Base-by-base conservation (phyloP, 495 filamentous ascomycete genomes). In the Podospora anserina region DNA sequence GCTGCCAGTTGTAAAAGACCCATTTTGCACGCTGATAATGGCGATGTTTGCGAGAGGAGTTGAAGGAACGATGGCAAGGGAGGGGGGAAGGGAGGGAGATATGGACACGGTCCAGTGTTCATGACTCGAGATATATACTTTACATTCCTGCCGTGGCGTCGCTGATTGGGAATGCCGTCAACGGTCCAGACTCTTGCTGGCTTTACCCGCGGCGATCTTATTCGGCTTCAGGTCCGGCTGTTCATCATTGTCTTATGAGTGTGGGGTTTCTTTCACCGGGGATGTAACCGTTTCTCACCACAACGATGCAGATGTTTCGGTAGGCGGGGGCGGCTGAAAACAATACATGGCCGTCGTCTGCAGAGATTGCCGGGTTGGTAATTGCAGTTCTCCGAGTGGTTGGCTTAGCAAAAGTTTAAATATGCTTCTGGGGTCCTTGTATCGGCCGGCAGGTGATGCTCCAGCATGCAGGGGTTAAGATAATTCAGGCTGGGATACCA, bases 1-100 rank as follows among this genome's bases (percentile, higher is more conserved):
- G 70, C 68, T 6, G 68, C 71, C 66, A 77, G 57, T 55, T 75
- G 69, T 54, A 78, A 66, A 59, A 78, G 66, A 72, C 76, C 75
- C 78, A 80, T 80, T 39, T 63, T 66, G 65, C 23, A 54, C 16
- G 62, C 34, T 27, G 15, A 32, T 63, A 7, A 26, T 13, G 30
- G 27, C 6, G 63, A 59, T 57, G n/a, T 16, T 55, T 16, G 32
- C 4, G 3, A 26, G 5, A 54, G 28, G 26, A 58, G 59, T 18
- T 32, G 39, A 55, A 53, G 19, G 28, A 23, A 28, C 23, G 23
- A 23, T 20, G 27, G 39, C 19, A 54, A 58, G 65, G n/a, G 63
- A 30, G 13, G 28, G 23, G 61, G 66, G 58, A 63, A 56, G 13
- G 28, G n/a, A n/a, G 53, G 19, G 18, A 32, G 55, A 19, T n/a